Evolutionary conservation across 805 yeast genomes (phyloP).

Genomic region (Candida manassasensis): DNA sequence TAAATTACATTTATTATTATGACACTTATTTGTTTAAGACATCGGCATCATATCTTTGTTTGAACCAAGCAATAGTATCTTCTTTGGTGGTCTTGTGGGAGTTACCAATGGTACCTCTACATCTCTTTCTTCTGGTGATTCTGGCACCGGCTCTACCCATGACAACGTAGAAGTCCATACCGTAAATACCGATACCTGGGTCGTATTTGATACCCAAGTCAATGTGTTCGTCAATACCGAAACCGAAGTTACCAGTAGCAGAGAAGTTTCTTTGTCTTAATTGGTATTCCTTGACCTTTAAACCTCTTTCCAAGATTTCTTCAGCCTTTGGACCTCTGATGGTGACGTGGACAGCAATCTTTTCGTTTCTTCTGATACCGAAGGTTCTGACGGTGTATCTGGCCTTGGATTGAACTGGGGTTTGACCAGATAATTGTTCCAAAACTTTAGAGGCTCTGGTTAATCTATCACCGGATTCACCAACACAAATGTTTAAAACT

Average conservation of each 20-base stretch:
- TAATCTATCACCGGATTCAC: slow-evolving; percentile 99
- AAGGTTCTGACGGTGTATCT: slow-evolving; percentile 99
- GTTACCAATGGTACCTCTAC: slow-evolving; percentile 84
- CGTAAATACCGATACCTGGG: slow-evolving; percentile 99
- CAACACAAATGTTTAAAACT: slow-evolving; percentile 99
- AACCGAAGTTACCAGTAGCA: slow-evolving; percentile 99
- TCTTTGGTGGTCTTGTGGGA: slow-evolving; percentile 87
- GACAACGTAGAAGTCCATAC: slow-evolving; percentile 99
- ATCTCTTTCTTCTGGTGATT: slow-evolving; percentile 98
- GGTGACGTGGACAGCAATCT: slow-evolving; percentile 98
- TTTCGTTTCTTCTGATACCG: slow-evolving; percentile 99
- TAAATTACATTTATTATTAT: slow-evolving; percentile 5
- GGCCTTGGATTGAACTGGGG: slow-evolving; percentile 99
- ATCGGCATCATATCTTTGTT: slow-evolving; percentile 99
- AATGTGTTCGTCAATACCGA: slow-evolving; percentile 99
- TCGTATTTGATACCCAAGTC: slow-evolving; percentile 99
- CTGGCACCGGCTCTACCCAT: slow-evolving; percentile 99
- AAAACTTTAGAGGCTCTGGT: slow-evolving; percentile 99
- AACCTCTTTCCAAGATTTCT: slow-evolving; percentile 99
- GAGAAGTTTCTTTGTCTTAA: slow-evolving; percentile 92
- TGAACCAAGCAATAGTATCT: slow-evolving; percentile 97
- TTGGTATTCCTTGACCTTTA: slow-evolving; percentile 99
- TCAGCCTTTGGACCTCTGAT: slow-evolving; percentile 95
- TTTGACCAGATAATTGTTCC: slow-evolving; percentile 99
- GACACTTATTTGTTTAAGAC: slow-evolving; percentile 72